These are phyloP conservation scores for Plasmodium knowlesi DNA, from an alignment of 169 alveolate genomes.

Conservation along the genomic window DNA sequence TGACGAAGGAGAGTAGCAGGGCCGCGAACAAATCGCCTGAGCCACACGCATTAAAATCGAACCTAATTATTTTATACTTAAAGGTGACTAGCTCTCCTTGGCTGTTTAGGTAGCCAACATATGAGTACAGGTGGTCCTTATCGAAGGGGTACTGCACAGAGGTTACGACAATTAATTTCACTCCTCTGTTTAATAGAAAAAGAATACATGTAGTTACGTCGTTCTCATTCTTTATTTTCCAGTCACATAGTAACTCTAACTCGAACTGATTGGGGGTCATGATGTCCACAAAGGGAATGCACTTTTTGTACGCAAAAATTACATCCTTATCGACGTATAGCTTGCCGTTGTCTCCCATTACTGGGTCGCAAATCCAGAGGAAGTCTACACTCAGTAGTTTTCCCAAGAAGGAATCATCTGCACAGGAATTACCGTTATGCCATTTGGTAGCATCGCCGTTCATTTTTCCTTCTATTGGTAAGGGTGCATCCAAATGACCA, in stretches of 20 bases:
- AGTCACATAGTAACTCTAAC: slow-evolving; percentile 50
- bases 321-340: slow-evolving; percentile 45
- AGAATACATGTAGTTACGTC: slow-evolving; percentile 21
- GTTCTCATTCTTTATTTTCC: slow-evolving; percentile 28
- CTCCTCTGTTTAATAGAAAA: slow-evolving; percentile 30
- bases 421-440: background rate
- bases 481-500: background rate
- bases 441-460: background rate
- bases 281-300: slow-evolving; percentile 20
- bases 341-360: slow-evolving; percentile 58
- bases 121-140: slow-evolving; percentile 34
- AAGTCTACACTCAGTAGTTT: slow-evolving; percentile 11
- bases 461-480: background rate
- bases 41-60: slow-evolving; percentile 32
- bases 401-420: slow-evolving; percentile 3
- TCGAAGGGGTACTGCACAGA: slow-evolving; percentile 38
- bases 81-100: slow-evolving; percentile 14
- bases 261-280: slow-evolving; percentile 68
- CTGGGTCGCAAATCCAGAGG: slow-evolving; percentile 73
- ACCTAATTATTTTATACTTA: slow-evolving; percentile 26
- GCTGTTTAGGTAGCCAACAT: slow-evolving; percentile 19
- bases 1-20: slow-evolving; percentile 39
- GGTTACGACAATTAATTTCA: slow-evolving; percentile 37
- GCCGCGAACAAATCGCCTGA: slow-evolving; percentile 57
- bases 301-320: slow-evolving; percentile 25